These are phyloP conservation scores for Candida sp. DNA, from an alignment of 1,139 yeast species.

Conservation along the genomic window DNA sequence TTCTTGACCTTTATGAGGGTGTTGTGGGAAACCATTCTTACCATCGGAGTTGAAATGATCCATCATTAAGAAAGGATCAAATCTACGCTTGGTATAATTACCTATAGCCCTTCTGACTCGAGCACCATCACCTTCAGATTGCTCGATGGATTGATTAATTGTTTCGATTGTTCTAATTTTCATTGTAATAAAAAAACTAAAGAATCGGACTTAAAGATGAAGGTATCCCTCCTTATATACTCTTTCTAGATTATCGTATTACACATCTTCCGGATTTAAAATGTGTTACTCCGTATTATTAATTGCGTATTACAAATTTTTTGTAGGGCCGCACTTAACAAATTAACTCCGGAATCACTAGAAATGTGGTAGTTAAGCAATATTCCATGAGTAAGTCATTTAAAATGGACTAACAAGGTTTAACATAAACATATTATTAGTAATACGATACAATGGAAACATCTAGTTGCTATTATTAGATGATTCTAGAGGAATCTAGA, in stretches of 20 bases:
- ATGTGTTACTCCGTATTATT: neutral
- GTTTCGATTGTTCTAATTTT: slow-evolving; percentile 40
- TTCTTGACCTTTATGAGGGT: slow-evolving; percentile 92
- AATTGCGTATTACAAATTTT: neutral
- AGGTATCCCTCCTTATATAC: neutral
- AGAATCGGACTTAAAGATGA: neutral
- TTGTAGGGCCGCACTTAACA: neutral
- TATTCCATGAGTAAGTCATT: neutral
- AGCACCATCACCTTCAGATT: slow-evolving; percentile 88
- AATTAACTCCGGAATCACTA: neutral
- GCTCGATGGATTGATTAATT: slow-evolving; percentile 65
- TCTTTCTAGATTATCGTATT: neutral
- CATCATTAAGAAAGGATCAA: slow-evolving; percentile 80
- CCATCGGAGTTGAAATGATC: slow-evolving; percentile 62
- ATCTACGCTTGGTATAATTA: slow-evolving; percentile 62
- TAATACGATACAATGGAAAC: too few relatives aligned
- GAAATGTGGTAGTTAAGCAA: neutral
- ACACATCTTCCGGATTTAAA: neutral
- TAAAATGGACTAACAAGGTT: neutral
- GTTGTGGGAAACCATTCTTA: slow-evolving; percentile 83
- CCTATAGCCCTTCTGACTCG: slow-evolving; percentile 82
- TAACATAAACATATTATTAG: too few relatives aligned
- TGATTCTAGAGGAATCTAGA: too few relatives aligned
- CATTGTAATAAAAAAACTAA: too few relatives aligned
- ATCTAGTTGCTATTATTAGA: too few relatives aligned